These are phyloP conservation scores for Theileria parva DNA, from an alignment of 169 alveolate genomes.

Conservation along the genomic window DNA sequence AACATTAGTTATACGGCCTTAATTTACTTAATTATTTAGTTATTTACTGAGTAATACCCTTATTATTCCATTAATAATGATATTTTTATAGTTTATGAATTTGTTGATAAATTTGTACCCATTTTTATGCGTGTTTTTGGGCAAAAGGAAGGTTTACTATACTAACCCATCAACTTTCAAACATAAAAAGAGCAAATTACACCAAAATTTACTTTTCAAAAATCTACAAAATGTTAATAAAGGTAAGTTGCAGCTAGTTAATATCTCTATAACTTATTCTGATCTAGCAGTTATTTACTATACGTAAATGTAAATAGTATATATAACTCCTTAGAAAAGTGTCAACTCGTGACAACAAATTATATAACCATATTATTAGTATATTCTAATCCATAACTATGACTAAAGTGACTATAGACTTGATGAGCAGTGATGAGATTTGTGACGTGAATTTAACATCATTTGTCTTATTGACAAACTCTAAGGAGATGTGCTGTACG, in stretches of 20 bases:
- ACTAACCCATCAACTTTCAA: slow-evolving; percentile 58
- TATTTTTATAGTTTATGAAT: slow-evolving; percentile 25
- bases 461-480: slow-evolving; percentile 41
- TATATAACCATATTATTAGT: no score
- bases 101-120: slow-evolving; percentile 58
- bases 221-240: slow-evolving; percentile 19
- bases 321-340: no score
- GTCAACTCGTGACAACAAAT: no score
- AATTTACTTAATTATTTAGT: neutral
- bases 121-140: slow-evolving; percentile 56
- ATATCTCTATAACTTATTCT: no score
- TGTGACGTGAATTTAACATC: slow-evolving; percentile 54
- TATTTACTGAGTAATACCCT: neutral
- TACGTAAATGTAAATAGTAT: no score
- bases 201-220: slow-evolving; percentile 39
- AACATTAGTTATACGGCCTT: neutral
- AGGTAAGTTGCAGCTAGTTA: neutral
- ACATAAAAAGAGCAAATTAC: slow-evolving; percentile 20
- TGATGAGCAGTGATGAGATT: slow-evolving; percentile 41
- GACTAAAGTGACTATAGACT: neutral
- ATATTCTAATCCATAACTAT: neutral
- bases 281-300: no score
- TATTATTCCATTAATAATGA: neutral
- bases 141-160: slow-evolving; percentile 49
- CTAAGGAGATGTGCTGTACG: slow-evolving; percentile 45